These are phyloP conservation scores for Multifurca ochricompacta DNA, from an alignment of 768 basidiomycete species.

Conservation along the genomic window DNA sequence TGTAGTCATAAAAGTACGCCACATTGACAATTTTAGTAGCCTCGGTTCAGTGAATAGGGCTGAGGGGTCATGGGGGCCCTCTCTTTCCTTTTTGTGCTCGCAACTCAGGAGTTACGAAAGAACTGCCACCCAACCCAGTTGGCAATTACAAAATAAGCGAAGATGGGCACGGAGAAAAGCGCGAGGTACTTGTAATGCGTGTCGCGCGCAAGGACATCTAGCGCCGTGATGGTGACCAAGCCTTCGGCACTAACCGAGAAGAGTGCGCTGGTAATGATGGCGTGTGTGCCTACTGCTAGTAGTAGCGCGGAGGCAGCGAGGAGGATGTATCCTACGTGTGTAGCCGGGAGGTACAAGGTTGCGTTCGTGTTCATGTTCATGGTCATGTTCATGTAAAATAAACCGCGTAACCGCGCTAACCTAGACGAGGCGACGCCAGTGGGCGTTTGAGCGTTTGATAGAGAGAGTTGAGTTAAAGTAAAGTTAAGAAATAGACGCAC, in stretches of 20 bases:
- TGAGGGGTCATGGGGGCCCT: no score
- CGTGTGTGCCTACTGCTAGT: slow-evolving; percentile 8
- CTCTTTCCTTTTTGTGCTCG: not conserved
- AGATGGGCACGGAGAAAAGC: slow-evolving; percentile 72
- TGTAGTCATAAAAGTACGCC: no score
- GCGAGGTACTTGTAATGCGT: slow-evolving; percentile 87
- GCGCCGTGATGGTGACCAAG: slow-evolving; percentile 29
- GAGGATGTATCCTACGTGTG: slow-evolving; percentile 8
- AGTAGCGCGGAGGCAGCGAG: slow-evolving; percentile 11
- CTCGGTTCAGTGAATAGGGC: no score
- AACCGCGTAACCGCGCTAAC: no score
- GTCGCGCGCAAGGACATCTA: slow-evolving; percentile 61
- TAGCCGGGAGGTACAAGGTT: not conserved
- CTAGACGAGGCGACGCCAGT: no score
- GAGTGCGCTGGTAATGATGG: slow-evolving; percentile 16
- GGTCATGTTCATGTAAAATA: no score
- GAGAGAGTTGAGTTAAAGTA: not conserved
- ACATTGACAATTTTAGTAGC: not conserved
- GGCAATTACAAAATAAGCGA: slow-evolving; percentile 86
- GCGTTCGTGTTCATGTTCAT: no score
- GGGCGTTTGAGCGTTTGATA: no score
- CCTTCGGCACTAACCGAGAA: not conserved
- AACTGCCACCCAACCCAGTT: slow-evolving; percentile 99
- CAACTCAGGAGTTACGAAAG: slow-evolving; percentile 73
- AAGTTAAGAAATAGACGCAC: not conserved